Evolutionary conservation across 768 basidiomycete species (phyloP), one percentile per base, ranked within the genome.

Genomic region (Hypholoma sublateritium): DNA sequence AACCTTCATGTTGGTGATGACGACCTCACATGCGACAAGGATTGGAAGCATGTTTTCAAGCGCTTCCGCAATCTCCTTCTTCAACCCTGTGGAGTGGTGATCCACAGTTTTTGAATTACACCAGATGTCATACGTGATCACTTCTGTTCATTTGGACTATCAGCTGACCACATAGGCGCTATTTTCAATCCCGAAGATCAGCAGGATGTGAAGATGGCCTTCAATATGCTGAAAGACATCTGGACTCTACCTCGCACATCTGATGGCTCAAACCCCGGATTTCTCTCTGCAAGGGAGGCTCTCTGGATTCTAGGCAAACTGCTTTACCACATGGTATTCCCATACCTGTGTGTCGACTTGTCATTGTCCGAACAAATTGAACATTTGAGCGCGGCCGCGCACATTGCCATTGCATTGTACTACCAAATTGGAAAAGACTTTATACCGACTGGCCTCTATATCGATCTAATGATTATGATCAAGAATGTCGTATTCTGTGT

Each of bases 21-120:
- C 47, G 70, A 74, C 39, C 47, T 73, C 0, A 73, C 70, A 0
- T 58, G 58, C 9, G 66, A 72, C 60, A 72, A 71, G 41, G 70
- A 71, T 59, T 63, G 62, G 60, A 71, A 72, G 61, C 65, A 75
- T 58, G 48, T 71, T 14, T 54, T 72, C 58, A 70, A 72, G 48
- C 55, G 62, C 1, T 52, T 62, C 9, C 60, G 64, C 2, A 66
- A 65, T 42, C 64, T 71, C 1, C 48, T 71, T 14, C 47, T 70
- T 50, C 65, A 64, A 24, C 39, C 22, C 19, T 53, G 58, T 13
- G 70, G 70, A 12, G 59, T 70, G 9, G 57, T 64, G 0, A 22
- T 70, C 7, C 56, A 61, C 24, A 59, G 61, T 2, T 45, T 54
- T 28, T 46, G 53, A 1, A 65, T 68, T 13, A 68, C 67, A 0